phyloP scores from a whole-genome alignment of 371 early-diverging fungal genomes.

The Actinomortierella wolfii region DNA sequence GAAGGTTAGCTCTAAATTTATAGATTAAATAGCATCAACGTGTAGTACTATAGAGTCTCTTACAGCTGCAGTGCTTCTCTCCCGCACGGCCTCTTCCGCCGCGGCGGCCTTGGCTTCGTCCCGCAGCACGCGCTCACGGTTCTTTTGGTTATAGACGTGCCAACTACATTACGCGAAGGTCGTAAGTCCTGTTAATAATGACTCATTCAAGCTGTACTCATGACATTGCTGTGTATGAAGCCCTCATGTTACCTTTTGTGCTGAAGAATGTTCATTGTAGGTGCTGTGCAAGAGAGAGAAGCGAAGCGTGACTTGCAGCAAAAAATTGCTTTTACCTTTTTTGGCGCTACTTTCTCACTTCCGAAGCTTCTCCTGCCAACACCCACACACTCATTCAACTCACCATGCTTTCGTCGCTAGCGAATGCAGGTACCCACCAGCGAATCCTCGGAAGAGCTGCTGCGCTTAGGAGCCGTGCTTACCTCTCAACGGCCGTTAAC shows the following conservation, averaged over 20 bases:
- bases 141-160: conserved; percentile 80
- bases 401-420: conserved; percentile 33
- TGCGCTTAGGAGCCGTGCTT: no score
- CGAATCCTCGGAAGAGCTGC: no score
- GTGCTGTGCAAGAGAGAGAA: neutral
- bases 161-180: conserved; percentile 49
- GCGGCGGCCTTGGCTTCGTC: conserved; percentile 72
- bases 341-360: neutral
- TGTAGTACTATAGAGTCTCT: conserved; percentile 9
- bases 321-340: conserved; percentile 1
- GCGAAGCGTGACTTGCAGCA: conserved; percentile 1
- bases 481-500: no score
- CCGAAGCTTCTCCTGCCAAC: neutral
- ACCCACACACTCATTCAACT: conserved; percentile 2
- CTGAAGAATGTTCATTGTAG: conserved; percentile 67
- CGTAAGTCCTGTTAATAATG: neutral
- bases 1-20: neutral
- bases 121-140: conserved; percentile 65
- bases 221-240: neutral
- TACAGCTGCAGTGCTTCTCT: conserved; percentile 57
- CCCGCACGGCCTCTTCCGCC: conserved; percentile 52
- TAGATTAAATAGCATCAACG: neutral
- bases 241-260: conserved; percentile 64
- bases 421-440: no score
- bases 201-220: neutral